Conservation (phyloP, 345 rosid species). For the Gynandropsis gynandra region DNA sequence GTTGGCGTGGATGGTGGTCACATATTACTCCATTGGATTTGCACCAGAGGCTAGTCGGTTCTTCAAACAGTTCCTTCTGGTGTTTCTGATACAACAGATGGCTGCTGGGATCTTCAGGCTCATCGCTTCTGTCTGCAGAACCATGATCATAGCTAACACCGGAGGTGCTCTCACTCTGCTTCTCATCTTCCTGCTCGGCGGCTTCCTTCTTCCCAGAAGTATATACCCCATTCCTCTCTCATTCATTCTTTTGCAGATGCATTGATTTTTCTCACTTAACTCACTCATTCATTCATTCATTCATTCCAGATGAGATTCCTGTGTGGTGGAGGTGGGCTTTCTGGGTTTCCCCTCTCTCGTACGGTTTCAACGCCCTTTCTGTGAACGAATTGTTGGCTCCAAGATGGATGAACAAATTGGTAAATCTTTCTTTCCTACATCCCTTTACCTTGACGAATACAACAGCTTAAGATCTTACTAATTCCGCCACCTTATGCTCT, state of each 20-base stretch:
- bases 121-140: conserved; percentile 41
- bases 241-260: too few species aligned
- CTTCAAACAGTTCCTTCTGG: conserved; percentile 43
- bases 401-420: conserved; percentile 44
- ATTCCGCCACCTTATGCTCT: neutral
- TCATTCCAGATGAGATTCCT: conserved; percentile 18
- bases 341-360: conserved; percentile 58
- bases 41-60: conserved; percentile 58
- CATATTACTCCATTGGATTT: conserved; percentile 56
- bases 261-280: too few species aligned
- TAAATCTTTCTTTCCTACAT: neutral
- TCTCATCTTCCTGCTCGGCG: conserved; percentile 43
- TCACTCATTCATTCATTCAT: conserved; percentile 3
- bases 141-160: conserved; percentile 41
- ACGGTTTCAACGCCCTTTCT: conserved; percentile 42
- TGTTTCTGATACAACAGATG: conserved; percentile 38
- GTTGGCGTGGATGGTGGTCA: conserved; percentile 26
- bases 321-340: conserved; percentile 63
- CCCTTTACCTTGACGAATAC: too few species aligned
- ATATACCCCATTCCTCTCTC: too few species aligned
- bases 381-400: conserved; percentile 49
- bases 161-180: conserved; percentile 31
- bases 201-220: conserved; percentile 46
- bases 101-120: conserved; percentile 41
- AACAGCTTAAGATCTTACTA: neutral